A percentile compares a stretch with the other conserved stretches of the same genome.
These are phyloP conservation scores for Cryomyces minteri DNA, from an alignment of 495 filamentous ascomycete genomes.

Conservation along the genomic window DNA sequence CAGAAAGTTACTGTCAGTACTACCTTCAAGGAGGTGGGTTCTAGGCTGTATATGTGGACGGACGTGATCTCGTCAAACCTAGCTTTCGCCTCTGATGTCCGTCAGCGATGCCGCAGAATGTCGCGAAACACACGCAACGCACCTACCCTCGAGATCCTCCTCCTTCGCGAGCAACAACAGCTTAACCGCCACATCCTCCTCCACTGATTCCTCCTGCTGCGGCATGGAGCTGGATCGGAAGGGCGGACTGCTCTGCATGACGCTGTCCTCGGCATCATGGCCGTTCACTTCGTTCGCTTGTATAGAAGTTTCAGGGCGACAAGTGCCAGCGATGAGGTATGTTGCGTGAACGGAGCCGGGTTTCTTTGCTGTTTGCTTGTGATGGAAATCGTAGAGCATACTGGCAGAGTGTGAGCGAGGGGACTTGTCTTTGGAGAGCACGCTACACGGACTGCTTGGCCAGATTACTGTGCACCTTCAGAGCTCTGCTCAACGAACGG, in stretches of 20 bases:
- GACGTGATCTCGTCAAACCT: conserved; percentile 52
- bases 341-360: conserved; percentile 65
- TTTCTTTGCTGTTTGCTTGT: conserved; percentile 56
- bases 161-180: conserved; percentile 60
- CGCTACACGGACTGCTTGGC: conserved; percentile 52
- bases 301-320: conserved; percentile 3
- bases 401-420: conserved; percentile 24
- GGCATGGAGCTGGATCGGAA: conserved; percentile 41
- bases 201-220: conserved; percentile 22
- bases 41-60: conserved; percentile 78
- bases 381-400: conserved; percentile 83
- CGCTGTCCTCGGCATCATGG: conserved; percentile 43
- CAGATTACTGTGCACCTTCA: conserved; percentile 63
- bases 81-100: conserved; percentile 37
- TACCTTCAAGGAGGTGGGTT: conserved; percentile 40
- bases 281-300: conserved; percentile 17
- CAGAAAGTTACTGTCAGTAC: too few relatives aligned
- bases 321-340: conserved; percentile 60
- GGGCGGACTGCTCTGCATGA: conserved; percentile 51
- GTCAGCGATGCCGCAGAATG: background rate
- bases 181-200: conserved; percentile 23
- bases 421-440: background rate
- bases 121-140: background rate
- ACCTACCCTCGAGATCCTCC: conserved; percentile 56
- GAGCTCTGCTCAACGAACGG: conserved; percentile 55